Base-by-base conservation (phyloP, 768 basidiomycete genomes). In the Aureoboletus auriporus region DNA sequence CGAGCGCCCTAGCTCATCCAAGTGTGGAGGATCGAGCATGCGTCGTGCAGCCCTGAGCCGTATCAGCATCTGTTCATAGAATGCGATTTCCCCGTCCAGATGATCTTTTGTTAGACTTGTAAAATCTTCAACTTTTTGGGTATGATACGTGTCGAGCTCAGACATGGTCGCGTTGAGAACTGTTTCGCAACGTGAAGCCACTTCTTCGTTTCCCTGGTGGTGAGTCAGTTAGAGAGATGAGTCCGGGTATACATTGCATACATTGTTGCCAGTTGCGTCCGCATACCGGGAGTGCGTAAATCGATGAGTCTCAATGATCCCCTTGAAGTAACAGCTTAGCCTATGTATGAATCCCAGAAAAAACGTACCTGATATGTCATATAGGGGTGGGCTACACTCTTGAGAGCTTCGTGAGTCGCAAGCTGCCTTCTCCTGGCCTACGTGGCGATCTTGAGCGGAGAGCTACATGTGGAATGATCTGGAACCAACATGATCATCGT, bases 151-250 rank as follows among this genome's bases (percentile, higher is more conserved):
- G 42, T 89, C 86, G 74, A 93, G 82, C 70, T 93, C 90, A 1
- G 91, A 88, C 82, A 91, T 84, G 2, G 90, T 92, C 8, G 82
- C 83, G 63, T 93, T 93, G 26, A 94, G 70, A 7, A 92, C 88
- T 0, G 91, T 93, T 67, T 94, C 91, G 62, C 87, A 92, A 16
- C 91, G 79, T 4, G 80, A 75, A 2, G 82, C 80, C 53, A 84
- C 68, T 14, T 86, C 83, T 41, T 84, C 82, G 55, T 84, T 73
- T 12, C 75, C 64, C 83, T 86, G 60, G 12, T 27, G 9, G n/a
- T 16, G 37, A 28, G 23, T 57, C 16, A 49, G 53, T 49, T 11
- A 41, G 27, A 23, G 26, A 49, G 46, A 16, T 8, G 39, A 20
- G 26, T 6, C 12, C 8, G n/a, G 8, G 29, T 3, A 36, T 47